phyloP scores from a whole-genome alignment of 2,329 filamentous ascomycete species.

The Fusarium subtropicale region DNA sequence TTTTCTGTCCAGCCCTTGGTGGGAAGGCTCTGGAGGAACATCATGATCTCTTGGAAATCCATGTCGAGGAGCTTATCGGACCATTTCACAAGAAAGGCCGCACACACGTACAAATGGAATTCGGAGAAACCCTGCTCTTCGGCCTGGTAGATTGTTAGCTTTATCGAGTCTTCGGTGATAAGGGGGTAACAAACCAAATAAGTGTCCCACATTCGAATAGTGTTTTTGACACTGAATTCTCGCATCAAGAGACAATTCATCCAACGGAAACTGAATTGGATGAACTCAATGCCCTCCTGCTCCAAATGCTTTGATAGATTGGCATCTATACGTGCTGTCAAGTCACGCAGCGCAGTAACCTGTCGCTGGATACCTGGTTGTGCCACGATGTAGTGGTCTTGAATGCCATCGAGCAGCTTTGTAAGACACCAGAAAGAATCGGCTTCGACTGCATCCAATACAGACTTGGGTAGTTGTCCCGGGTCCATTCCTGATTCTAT shows the following conservation, averaged over 20 bases:
- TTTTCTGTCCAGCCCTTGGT: slow-evolving; percentile 97
- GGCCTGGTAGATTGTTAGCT: slow-evolving; percentile 67
- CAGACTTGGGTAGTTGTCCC: slow-evolving; percentile 88
- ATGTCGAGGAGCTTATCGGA: slow-evolving; percentile 93
- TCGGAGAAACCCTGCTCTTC: slow-evolving; percentile 99
- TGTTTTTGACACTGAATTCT: slow-evolving; percentile 95
- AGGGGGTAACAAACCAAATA: slow-evolving; percentile 79
- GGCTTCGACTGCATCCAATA: slow-evolving; percentile 95
- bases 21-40: slow-evolving; percentile 96
- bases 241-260: slow-evolving; percentile 99
- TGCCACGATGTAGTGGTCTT: slow-evolving; percentile 98
- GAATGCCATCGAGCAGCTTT: slow-evolving; percentile 97
- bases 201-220: slow-evolving; percentile 99
- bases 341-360: slow-evolving; percentile 86
- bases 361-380: slow-evolving; percentile 97
- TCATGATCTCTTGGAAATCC: slow-evolving; percentile 99
- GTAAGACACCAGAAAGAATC: slow-evolving; percentile 99
- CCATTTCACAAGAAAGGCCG: slow-evolving; percentile 98
- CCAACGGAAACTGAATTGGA: slow-evolving; percentile 99
- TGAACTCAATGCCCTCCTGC: slow-evolving; percentile 93
- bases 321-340: slow-evolving; percentile 90
- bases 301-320: slow-evolving; percentile 89
- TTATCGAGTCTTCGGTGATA: not conserved
- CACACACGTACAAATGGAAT: slow-evolving; percentile 98
- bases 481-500: slow-evolving; percentile 97